Percentiles rank a stretch among this genome's conserved stretches.
phyloP scores from a whole-genome alignment of 768 basidiomycete species.

The Lentinula detonsa region DNA sequence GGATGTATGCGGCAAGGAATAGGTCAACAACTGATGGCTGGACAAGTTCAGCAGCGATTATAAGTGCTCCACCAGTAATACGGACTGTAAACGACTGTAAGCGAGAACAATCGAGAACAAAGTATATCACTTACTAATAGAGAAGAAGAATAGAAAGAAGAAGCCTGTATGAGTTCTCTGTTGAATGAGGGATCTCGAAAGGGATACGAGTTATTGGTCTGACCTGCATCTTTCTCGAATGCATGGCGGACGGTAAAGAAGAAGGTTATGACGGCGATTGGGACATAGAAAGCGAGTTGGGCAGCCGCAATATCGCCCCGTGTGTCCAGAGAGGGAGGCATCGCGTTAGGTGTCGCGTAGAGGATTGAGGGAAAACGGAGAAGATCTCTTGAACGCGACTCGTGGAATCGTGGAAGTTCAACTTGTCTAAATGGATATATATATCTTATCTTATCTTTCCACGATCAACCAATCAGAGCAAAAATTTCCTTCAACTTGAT shows the following conservation, averaged over 20 bases:
- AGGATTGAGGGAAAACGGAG: background rate
- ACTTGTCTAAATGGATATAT: constrained; percentile 2
- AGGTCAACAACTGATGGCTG: constrained; percentile 33
- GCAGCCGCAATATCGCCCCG: constrained; percentile 53
- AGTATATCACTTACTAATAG: constrained; percentile 36
- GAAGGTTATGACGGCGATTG: constrained; percentile 40
- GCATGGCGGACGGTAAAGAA: constrained; percentile 47
- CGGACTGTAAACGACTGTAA: constrained; percentile 36
- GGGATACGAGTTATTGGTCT: background rate
- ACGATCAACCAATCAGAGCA: constrained; percentile 12
- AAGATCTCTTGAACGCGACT: background rate
- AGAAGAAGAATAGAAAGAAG: constrained; percentile 61
- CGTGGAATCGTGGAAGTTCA: constrained; percentile 2
- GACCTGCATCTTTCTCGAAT: constrained; percentile 41
- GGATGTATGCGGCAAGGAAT: constrained; percentile 46
- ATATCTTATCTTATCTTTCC: background rate
- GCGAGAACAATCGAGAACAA: background rate
- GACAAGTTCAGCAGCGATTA: constrained; percentile 47
- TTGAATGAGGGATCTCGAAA: background rate
- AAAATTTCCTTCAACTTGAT: constrained; percentile 13
- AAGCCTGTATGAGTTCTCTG: constrained; percentile 32
- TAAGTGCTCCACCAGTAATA: constrained; percentile 48
- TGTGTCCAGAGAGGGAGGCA: constrained; percentile 23
- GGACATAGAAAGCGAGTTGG: constrained; percentile 54
- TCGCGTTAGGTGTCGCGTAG: constrained; percentile 2